These are phyloP conservation scores for Aphanomyces euteiches DNA, from an alignment of 352 stramenopile species.

Conservation along the genomic window DNA sequence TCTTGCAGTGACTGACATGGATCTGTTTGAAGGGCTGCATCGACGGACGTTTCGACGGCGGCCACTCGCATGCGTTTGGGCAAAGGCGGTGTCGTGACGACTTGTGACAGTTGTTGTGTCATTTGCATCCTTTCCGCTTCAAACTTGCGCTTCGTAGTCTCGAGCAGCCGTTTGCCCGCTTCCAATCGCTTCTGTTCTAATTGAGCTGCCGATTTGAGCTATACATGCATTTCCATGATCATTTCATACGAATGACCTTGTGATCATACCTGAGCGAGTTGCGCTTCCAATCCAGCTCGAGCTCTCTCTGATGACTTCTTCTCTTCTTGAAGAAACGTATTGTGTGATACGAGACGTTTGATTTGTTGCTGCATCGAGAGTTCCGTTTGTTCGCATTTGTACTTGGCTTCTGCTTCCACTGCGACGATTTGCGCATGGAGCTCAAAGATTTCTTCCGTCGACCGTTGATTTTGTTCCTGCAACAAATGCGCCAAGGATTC, in stretches of 20 bases:
- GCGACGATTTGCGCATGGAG: background rate
- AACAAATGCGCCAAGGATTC: conserved; percentile 16
- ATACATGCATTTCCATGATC: background rate
- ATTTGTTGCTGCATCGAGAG: conserved; percentile 14
- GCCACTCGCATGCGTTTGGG: background rate
- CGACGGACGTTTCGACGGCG: background rate
- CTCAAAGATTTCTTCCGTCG: conserved; percentile 22
- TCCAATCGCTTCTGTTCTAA: conserved; percentile 23
- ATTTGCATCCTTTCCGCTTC: conserved; percentile 16
- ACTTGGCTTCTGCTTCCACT: conserved; percentile 19
- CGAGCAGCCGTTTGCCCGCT: conserved; percentile 7
- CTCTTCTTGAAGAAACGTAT: conserved; percentile 18
- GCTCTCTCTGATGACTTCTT: conserved; percentile 10
- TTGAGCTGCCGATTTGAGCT: conserved; percentile 7
- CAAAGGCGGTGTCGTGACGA: background rate
- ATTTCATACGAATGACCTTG: too few species aligned
- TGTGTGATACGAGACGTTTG: conserved; percentile 10
- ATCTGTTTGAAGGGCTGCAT: conserved; percentile 10
- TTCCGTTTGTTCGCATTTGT: conserved; percentile 23
- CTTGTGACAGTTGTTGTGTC: background rate
- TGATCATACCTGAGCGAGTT: conserved; percentile 7
- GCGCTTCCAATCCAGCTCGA: background rate
- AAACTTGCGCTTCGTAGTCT: conserved; percentile 22
- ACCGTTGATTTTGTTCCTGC: background rate
- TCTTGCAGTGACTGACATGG: background rate